Evolutionary conservation across 306 rosid genomes (phyloP), one percentile per base, ranked within the genome.

Genomic region (Prosopis cineraria): DNA sequence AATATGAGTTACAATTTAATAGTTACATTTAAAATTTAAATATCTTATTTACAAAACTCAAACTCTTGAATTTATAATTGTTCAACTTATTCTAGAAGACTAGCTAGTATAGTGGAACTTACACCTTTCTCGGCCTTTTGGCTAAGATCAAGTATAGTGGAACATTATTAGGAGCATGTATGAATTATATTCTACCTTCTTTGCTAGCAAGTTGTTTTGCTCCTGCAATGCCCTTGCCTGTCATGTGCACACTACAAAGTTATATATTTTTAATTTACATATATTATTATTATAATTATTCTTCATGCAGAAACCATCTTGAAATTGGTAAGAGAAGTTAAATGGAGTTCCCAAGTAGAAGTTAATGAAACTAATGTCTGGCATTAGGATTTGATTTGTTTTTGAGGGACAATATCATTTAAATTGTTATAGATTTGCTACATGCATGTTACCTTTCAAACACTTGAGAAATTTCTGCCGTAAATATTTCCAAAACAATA

Each of bases 201-300:
- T 95, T 30, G 81, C 66, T 17, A 95, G 79, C 64, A 62, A 13
- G 80, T 76, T 88, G 85, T 93, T 93, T 84, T 90, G 91, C 50
- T 82, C 91, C 82, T 86, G 89, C 85, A 95, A 74, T 34, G 88
- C 39, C 84, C 53, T 93, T 43, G 88, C 86, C 98, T 95, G 94
- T 79, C 85, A 88, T 44, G 25, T 48, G 56, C 70, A 80, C 66
- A 72, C 63, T 44, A 67, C 16, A 66, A 60, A 47, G 16, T 80
- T 70, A 58, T 47, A 7, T 44, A 53, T 44, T 14, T 34, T n/a
- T n/a, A n/a, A 68, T 34, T 56, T 24, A 33, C 40, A 59, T n/a
- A 30, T n/a, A 30, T 20, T 50, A 50, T 50, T 20, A 7, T 50
- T 20, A 47, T 16, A 16, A 17, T 45, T 17, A 45, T 10, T 24